Base-by-base conservation (phyloP, 1,139 yeast genomes). In the Kodamaea alishanica region DNA sequence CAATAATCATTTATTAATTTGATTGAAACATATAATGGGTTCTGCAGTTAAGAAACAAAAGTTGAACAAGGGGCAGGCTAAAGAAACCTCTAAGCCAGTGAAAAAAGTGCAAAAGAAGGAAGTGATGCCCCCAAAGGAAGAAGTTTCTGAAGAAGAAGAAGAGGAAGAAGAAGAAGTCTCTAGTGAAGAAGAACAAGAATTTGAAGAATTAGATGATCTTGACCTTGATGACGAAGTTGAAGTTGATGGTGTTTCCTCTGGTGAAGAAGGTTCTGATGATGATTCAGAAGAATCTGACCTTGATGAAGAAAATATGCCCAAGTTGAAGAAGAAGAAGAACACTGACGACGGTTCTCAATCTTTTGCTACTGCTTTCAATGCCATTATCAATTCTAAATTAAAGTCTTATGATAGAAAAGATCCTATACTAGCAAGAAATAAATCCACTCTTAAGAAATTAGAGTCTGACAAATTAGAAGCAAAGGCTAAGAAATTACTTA, bases 401-500 rank as follows among this genome's bases (percentile, higher is more conserved):
- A 92, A 92, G 58, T 94, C 96, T 0, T 84, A 89, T 53, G 88
- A 85, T 55, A 75, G 97, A 56, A 75, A 76, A 34, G 95, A 89
- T 55, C 98, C 98, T 2, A 88, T 92, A 42, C 73, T 92, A 61
- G 90, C 90, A 10, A 79, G 94, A 65, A 77, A 77, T 38, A 84
- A 89, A 52, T 75, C 75, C 42, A 69, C 80, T 0, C 62, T 86
- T 39, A 83, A 83, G 61, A 82, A 86, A 48, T 72, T 85, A 38
- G 97, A 89, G 49, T 77, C 82, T 20, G 88, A 87, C 39, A 85
- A 84, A 57, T 66, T 92, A 34, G 97, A 92, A 51, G 76, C 79
- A 44, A 86, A 89, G 58, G 97, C 97, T 9, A 82, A 79, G 55
- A 73, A 81, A 50, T 79, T 82, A 10, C 48, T 92, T 28, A 65